Percentiles rank a stretch among this genome's conserved stretches.
Conservation (phyloP, 176 grass and related monocot species). For the Microstegium vimineum region DNA sequence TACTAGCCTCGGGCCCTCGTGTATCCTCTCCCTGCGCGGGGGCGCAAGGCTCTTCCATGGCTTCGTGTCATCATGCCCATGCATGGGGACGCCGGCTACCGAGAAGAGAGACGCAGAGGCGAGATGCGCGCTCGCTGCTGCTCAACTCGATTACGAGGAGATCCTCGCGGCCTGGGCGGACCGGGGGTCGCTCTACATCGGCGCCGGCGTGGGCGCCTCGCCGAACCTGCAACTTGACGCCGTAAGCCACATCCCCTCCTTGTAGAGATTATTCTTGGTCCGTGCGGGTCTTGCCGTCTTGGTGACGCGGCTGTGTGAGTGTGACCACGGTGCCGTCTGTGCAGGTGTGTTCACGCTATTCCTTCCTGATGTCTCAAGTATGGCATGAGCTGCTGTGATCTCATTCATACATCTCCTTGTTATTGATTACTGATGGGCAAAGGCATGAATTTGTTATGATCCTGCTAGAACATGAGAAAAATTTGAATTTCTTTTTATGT, state of each 20-base stretch:
- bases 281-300: no score
- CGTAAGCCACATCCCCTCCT: constrained; percentile 6
- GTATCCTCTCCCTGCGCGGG: no score
- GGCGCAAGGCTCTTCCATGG: no score
- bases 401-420: neutral
- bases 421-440: neutral
- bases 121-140: constrained; percentile 29
- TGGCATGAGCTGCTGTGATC: neutral
- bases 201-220: constrained; percentile 26
- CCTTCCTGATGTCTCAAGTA: neutral
- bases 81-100: no score
- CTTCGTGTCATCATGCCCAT: no score
- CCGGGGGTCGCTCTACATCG: constrained; percentile 78
- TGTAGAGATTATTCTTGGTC: neutral
- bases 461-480: no score
- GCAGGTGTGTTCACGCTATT: neutral
- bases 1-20: no score
- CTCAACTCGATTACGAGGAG: constrained; percentile 88
- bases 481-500: no score
- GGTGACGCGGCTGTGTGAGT: neutral
- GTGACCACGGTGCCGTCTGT: neutral
- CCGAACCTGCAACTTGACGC: constrained; percentile 45
- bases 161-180: constrained; percentile 78
- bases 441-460: neutral
- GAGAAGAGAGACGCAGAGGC: no score